Conservation (phyloP, 495 filamentous ascomycete genomes). For the Trichoderma erinaceum region DNA sequence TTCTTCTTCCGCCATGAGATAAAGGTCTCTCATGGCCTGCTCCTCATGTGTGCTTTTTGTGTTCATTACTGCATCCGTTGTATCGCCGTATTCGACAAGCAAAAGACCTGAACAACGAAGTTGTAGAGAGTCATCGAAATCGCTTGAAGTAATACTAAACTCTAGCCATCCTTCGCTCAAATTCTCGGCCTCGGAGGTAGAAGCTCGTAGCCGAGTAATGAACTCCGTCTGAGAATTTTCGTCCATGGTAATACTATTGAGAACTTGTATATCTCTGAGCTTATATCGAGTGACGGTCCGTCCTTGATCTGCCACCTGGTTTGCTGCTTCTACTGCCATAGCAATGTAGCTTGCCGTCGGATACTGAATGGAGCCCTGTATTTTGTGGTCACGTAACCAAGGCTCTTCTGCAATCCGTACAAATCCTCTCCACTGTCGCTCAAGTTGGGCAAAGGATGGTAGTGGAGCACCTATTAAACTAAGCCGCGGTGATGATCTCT, state of each 20-base stretch:
- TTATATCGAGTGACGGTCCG: conserved; percentile 27
- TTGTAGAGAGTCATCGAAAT: no score
- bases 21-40: no score
- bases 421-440: conserved; percentile 38
- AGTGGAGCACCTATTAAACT: conserved; percentile 44
- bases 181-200: no score
- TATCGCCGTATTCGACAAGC: no score
- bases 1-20: no score
- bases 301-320: neutral
- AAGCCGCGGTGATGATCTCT: conserved; percentile 29
- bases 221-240: conserved; percentile 35
- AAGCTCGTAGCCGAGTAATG: no score
- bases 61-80: no score
- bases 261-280: conserved; percentile 36
- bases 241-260: conserved; percentile 38
- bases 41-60: no score
- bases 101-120: no score
- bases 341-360: conserved; percentile 55
- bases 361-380: conserved; percentile 46
- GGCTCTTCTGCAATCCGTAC: conserved; percentile 28
- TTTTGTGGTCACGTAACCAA: conserved; percentile 45
- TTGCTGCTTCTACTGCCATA: conserved; percentile 45
- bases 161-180: no score
- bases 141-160: no score
- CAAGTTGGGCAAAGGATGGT: conserved; percentile 25